Base-by-base conservation (phyloP, 192 early-diverging fungal genomes). In the Linnemannia schmuckeri region DNA sequence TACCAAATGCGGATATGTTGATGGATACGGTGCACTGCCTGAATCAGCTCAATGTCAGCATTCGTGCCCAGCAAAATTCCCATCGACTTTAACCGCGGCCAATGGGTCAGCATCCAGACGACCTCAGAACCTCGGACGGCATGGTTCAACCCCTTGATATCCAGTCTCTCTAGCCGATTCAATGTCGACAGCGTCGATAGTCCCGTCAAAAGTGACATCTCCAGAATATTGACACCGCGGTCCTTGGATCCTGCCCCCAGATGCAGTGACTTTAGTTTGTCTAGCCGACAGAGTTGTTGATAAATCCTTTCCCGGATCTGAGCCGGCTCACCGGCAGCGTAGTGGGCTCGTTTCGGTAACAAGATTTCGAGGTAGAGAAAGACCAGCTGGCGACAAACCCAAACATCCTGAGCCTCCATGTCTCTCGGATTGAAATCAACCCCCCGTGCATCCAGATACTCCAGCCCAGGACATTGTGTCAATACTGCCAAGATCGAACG, bases 361-460 rank as follows among this genome's bases (percentile, higher is more conserved):
- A 75, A 24, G 18, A 84, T 79, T 52, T 84, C 82, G 1, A 84
- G 49, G 57, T 70, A 75, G n/a, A 84, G 52, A 6, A 63, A 71
- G 40, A 46, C 24, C 5, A 84, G 24, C 9, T 17, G 18, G 30
- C 40, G 69, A 20, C 82, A 84, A 1, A 57, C 63, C 82, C 82
- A 84, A 49, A 52, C 52, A 40, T 84, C 82, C 27, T 77, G 17
- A 7, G 77, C 41, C 1, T 84, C 82, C 77, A 84, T 84, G 9
- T 79, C 82, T 30, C 82, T 61, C 9, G 82, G 82, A 49, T 84
- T 84, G 35, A 84, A 84, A 44, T 84, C 82, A 2, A 84, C 82
- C 6, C 77, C 77, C 7, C 72, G 82, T 3, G 82, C 77, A 44
- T 79, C 77, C 13, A 84, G 13, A 46, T 57, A 38, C 27, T 47